These are phyloP conservation scores for Calonectria fujianensis DNA, from an alignment of 2,329 filamentous ascomycete genomes.

Conservation along the genomic window DNA sequence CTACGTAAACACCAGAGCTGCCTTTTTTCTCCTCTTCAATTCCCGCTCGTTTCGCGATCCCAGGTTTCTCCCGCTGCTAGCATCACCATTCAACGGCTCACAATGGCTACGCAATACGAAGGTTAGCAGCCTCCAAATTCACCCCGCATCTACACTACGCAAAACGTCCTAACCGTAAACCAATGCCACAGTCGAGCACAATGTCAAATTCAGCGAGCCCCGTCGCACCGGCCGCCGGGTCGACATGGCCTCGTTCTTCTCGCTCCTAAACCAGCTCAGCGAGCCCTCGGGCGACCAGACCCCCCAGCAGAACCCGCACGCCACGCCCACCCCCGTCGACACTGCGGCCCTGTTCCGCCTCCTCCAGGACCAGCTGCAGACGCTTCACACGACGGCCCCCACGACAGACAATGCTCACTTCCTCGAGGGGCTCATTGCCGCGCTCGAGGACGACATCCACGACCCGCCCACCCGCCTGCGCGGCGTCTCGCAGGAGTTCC, in stretches of 20 bases:
- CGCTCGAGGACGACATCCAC: slow-evolving; percentile 70
- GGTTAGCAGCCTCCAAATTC: slow-evolving; percentile 57
- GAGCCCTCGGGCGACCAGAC: slow-evolving; percentile 59
- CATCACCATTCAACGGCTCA: slow-evolving; percentile 42
- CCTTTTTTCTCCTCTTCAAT: not conserved
- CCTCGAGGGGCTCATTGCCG: slow-evolving; percentile 68
- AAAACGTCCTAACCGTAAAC: slow-evolving; percentile 25
- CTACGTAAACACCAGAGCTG: not conserved
- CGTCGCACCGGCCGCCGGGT: slow-evolving; percentile 70
- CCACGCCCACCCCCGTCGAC: slow-evolving; percentile 77
- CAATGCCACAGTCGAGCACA: slow-evolving; percentile 75
- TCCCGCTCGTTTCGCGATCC: not conserved
- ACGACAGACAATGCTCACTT: slow-evolving; percentile 69
- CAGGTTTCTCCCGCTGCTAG: not conserved
- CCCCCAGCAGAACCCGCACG: slow-evolving; percentile 72
- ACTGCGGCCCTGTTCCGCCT: slow-evolving; percentile 75
- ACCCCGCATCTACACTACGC: slow-evolving; percentile 33
- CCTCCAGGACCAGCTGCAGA: slow-evolving; percentile 75
- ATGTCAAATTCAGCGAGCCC: slow-evolving; percentile 69
- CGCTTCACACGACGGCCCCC: slow-evolving; percentile 69
- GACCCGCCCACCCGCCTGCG: slow-evolving; percentile 70
- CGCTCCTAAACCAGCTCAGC: slow-evolving; percentile 73
- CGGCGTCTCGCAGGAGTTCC: slow-evolving; percentile 75
- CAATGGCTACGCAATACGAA: slow-evolving; percentile 76
- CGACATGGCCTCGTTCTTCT: slow-evolving; percentile 79